Percentiles rank a stretch among this genome's conserved stretches.
Conservation (phyloP, 805 yeast genomes). For the Priceomyces melissophilus region DNA sequence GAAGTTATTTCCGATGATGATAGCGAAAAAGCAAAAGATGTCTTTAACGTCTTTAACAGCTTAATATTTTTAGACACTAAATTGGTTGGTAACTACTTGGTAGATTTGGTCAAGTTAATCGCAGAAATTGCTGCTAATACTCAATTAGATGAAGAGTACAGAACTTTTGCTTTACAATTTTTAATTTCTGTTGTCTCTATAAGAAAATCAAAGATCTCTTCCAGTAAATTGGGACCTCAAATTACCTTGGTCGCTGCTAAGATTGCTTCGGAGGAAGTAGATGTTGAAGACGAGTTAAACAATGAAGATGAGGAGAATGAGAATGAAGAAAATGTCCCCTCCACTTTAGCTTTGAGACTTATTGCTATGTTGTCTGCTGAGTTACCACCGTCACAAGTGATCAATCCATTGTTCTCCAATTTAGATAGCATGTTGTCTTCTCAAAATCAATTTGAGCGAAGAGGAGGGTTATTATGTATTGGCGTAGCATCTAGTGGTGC, state of each 20-base stretch:
- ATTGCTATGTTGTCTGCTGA: constrained; percentile 74
- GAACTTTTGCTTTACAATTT: constrained; percentile 81
- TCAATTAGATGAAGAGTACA: constrained; percentile 70
- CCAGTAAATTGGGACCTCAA: constrained; percentile 80
- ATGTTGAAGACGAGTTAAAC: constrained; percentile 71
- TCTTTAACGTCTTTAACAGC: constrained; percentile 83
- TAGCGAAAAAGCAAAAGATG: constrained; percentile 62
- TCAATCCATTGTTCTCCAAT: constrained; percentile 70
- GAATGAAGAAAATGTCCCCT: constrained; percentile 84
- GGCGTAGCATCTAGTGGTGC: constrained; percentile 89
- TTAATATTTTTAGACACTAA: constrained; percentile 73
- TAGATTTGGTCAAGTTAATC: constrained; percentile 67
- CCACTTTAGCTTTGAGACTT: constrained; percentile 73
- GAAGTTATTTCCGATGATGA: constrained; percentile 71
- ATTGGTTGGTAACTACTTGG: constrained; percentile 71
- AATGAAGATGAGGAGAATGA: constrained; percentile 88
- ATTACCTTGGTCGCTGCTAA: constrained; percentile 70
- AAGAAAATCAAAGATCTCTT: constrained; percentile 75
- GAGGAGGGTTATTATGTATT: constrained; percentile 80
- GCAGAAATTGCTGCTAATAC: constrained; percentile 69
- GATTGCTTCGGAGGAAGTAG: constrained; percentile 73
- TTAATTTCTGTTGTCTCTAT: constrained; percentile 73
- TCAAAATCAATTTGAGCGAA: constrained; percentile 72
- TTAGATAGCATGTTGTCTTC: constrained; percentile 51
- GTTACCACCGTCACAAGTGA: constrained; percentile 90